Conservation (phyloP, 768 basidiomycete genomes). For the Sarcomyxa edulis region DNA sequence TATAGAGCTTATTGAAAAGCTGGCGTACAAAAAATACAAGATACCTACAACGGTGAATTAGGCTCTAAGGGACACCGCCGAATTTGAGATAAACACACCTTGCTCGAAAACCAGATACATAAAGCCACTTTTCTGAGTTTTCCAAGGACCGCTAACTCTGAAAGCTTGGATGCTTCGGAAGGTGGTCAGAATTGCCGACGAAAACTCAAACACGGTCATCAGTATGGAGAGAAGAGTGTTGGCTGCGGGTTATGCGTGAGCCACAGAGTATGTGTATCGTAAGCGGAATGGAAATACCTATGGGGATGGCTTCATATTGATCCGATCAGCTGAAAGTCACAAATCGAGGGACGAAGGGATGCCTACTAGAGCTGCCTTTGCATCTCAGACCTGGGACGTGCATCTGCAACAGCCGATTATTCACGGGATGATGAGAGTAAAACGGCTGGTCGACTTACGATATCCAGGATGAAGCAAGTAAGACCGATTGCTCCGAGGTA, state of each 20-base stretch:
- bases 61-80: not conserved
- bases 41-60: slow-evolving; percentile 12
- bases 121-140: slow-evolving; percentile 12
- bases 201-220: slow-evolving; percentile 21
- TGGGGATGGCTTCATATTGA: not conserved
- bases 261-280: not conserved
- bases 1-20: not conserved
- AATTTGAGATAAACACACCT: slow-evolving; percentile 9
- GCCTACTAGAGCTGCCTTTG: slow-evolving; percentile 15
- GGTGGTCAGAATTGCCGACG: slow-evolving; percentile 17
- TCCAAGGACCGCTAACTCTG: slow-evolving; percentile 12
- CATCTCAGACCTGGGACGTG: slow-evolving; percentile 18
- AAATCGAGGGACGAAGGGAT: slow-evolving; percentile 8
- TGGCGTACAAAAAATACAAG: slow-evolving; percentile 21
- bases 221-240: slow-evolving; percentile 20
- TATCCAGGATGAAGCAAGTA: slow-evolving; percentile 17
- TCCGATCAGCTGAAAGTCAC: not conserved
- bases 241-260: slow-evolving; percentile 11
- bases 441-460: slow-evolving; percentile 12
- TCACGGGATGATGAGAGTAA: not conserved
- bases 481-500: slow-evolving; percentile 18
- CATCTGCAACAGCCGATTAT: slow-evolving; percentile 11
- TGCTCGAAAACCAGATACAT: slow-evolving; percentile 21
- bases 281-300: too few species aligned
- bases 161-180: slow-evolving; percentile 19